phyloP scores from a whole-genome alignment of 2,329 filamentous ascomycete genomes.

The Exutisphaerella laricina region DNA sequence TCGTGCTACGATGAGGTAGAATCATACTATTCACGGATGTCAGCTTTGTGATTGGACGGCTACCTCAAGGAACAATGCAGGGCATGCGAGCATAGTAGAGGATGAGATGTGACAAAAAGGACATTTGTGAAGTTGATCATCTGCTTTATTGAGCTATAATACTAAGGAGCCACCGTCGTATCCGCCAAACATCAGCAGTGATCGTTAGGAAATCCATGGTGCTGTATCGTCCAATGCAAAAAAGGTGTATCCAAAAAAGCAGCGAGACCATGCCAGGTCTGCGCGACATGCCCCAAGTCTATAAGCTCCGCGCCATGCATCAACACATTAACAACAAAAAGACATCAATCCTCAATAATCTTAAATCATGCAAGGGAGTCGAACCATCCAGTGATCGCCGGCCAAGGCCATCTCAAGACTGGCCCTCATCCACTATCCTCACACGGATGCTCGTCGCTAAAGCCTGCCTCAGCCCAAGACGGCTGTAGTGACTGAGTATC shows the following conservation, averaged over 20 bases:
- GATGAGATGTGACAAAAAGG: neutral
- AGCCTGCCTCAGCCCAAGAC: slow-evolving; percentile 28
- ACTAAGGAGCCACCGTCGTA: slow-evolving; percentile 6
- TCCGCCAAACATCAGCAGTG: neutral
- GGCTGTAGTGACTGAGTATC: slow-evolving; percentile 15
- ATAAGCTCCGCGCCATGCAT: slow-evolving; percentile 4
- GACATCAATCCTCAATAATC: neutral
- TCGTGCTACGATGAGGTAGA: no score
- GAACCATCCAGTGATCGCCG: slow-evolving; percentile 5
- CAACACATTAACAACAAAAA: neutral
- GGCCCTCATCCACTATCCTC: slow-evolving; percentile 8
- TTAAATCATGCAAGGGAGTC: neutral
- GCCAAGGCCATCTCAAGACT: slow-evolving; percentile 8
- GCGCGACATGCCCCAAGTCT: neutral
- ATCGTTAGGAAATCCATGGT: neutral
- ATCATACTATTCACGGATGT: neutral
- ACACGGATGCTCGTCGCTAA: slow-evolving; percentile 2
- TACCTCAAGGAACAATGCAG: no score
- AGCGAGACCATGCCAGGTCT: neutral
- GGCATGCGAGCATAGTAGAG: no score
- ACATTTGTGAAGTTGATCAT: neutral
- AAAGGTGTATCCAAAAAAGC: neutral
- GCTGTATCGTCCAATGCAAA: neutral
- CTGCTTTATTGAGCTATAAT: neutral
- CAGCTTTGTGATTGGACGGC: no score